Evolutionary conservation across 371 early-diverging fungal genomes (phyloP).

Genomic region (Mucor saturninus): DNA sequence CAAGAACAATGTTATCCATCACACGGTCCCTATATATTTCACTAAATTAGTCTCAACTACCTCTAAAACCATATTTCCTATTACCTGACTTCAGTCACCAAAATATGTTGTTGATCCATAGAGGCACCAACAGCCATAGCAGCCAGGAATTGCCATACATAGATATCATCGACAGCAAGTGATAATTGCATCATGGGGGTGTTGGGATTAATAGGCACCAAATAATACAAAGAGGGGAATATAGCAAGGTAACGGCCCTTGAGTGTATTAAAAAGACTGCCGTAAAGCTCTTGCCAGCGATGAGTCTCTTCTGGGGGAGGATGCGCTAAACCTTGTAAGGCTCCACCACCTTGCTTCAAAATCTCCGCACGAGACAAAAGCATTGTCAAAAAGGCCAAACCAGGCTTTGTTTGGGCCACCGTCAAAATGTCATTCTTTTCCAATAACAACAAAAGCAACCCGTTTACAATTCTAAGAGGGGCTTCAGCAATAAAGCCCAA

Average conservation of each 20-base stretch:
- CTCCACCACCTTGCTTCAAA: constrained; percentile 77
- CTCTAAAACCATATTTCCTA: neutral
- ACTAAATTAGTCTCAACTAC: neutral
- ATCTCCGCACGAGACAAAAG: constrained; percentile 90
- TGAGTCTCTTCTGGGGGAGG: constrained; percentile 67
- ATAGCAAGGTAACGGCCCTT: constrained; percentile 77
- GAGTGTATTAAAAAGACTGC: constrained; percentile 75
- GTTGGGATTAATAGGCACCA: constrained; percentile 55
- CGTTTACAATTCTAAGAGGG: constrained; percentile 79
- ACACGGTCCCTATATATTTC: constrained; percentile 72
- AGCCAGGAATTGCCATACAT: constrained; percentile 98
- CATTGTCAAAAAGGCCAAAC: constrained; percentile 88
- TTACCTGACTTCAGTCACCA: constrained; percentile 88
- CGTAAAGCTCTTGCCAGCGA: constrained; percentile 80
- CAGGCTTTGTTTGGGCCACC: constrained; percentile 85
- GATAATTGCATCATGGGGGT: constrained; percentile 46
- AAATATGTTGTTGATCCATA: constrained; percentile 89
- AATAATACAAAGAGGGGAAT: constrained; percentile 69
- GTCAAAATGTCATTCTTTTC: constrained; percentile 86
- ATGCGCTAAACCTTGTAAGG: constrained; percentile 57
- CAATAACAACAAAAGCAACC: constrained; percentile 78
- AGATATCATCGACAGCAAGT: constrained; percentile 76
- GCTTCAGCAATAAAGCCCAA: constrained; percentile 82
- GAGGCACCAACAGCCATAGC: constrained; percentile 93
- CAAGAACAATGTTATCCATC: constrained; percentile 76